Conservation (phyloP, 306 rosid species). For the Erythrophleum fordii region DNA sequence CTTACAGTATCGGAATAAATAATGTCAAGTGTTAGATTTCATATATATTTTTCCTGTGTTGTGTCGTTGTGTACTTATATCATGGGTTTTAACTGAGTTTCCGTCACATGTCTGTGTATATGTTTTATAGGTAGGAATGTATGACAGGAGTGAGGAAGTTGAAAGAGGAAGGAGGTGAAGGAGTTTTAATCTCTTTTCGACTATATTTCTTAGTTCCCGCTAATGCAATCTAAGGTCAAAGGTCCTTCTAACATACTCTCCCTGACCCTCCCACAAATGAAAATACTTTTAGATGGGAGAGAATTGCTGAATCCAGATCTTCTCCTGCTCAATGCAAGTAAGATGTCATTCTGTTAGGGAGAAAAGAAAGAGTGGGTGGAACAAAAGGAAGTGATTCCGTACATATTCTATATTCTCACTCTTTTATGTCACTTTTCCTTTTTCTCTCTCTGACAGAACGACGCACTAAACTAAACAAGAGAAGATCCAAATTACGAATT, state of each 20-base stretch:
- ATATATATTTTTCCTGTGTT: too few species aligned
- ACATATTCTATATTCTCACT: too few species aligned
- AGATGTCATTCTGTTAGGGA: neutral
- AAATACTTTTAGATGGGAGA: neutral
- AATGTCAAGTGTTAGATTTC: too few species aligned
- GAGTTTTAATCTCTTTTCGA: neutral
- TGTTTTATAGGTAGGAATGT: too few species aligned
- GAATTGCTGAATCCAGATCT: too few species aligned
- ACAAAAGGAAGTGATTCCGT: too few species aligned
- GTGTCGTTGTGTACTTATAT: too few species aligned
- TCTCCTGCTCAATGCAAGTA: too few species aligned
- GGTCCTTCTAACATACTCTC: neutral
- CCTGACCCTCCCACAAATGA: neutral
- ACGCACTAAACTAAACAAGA: neutral
- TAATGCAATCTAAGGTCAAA: neutral
- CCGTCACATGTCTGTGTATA: too few species aligned
- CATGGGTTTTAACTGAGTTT: too few species aligned
- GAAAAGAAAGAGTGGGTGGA: neutral
- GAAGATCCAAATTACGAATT: neutral
- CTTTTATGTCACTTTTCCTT: neutral
- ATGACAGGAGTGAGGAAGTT: neutral
- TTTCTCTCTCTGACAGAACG: too few species aligned
- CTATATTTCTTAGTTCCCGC: neutral
- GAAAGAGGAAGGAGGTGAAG: slow-evolving; percentile 1
- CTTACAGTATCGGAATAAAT: neutral